These are phyloP conservation scores for Krasilnikovozyma curviuscula DNA, from an alignment of 768 basidiomycete genomes.

Conservation along the genomic window DNA sequence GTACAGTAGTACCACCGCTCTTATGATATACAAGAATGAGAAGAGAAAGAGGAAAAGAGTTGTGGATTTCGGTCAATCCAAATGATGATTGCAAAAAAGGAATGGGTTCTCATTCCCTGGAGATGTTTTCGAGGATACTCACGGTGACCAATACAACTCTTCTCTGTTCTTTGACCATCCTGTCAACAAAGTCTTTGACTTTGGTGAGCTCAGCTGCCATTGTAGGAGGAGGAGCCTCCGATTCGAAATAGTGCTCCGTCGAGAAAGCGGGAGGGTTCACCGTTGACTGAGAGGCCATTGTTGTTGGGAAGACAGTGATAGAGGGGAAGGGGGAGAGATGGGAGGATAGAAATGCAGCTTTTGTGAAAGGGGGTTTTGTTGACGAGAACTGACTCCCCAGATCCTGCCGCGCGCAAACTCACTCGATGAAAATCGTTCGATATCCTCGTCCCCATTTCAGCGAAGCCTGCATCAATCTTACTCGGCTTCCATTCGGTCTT, in stretches of 20 bases:
- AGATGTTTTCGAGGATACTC: slow-evolving; percentile 23
- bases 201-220: slow-evolving; percentile 47
- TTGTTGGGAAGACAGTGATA: no score
- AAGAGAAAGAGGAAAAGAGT: background rate
- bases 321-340: no score
- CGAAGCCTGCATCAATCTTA: no score
- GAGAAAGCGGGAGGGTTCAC: slow-evolving; percentile 36
- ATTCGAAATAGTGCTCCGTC: slow-evolving; percentile 74
- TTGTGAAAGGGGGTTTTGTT: no score
- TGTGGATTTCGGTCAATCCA: background rate
- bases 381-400: no score
- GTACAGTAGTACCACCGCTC: slow-evolving; percentile 97
- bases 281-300: no score
- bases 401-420: no score
- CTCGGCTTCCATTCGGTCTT: no score
- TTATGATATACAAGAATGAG: slow-evolving; percentile 22
- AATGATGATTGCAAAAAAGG: background rate
- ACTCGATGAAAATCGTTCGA: no score
- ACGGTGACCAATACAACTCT: slow-evolving; percentile 89
- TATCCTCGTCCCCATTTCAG: no score
- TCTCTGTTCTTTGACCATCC: slow-evolving; percentile 44
- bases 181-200: slow-evolving; percentile 49
- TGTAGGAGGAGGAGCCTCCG: slow-evolving; percentile 55
- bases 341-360: no score
- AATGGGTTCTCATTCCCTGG: background rate